Percentiles rank a stretch among this genome's conserved stretches.
phyloP scores from a whole-genome alignment of 257 asterid species.

The Ehretia macrophylla region DNA sequence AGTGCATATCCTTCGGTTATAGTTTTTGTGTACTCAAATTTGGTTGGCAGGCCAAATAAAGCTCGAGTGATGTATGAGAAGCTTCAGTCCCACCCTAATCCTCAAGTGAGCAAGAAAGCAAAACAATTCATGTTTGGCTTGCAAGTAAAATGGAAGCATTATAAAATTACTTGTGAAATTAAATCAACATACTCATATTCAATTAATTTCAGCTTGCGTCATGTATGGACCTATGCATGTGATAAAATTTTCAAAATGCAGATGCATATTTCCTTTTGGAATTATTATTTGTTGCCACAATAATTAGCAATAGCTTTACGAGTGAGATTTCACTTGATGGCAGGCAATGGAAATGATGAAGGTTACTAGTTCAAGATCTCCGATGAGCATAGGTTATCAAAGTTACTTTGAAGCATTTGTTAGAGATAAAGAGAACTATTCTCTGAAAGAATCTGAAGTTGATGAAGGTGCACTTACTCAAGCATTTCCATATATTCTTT shows the following conservation, averaged over 20 bases:
- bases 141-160: slow-evolving; percentile 43
- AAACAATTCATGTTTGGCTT: slow-evolving; percentile 60
- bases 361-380: slow-evolving; percentile 37
- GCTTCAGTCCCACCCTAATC: slow-evolving; percentile 78
- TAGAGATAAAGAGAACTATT: slow-evolving; percentile 36
- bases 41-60: slow-evolving; percentile 51
- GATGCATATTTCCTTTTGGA: not conserved
- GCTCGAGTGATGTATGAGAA: slow-evolving; percentile 87
- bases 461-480: slow-evolving; percentile 49
- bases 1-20: not conserved
- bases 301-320: not conserved
- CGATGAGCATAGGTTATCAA: slow-evolving; percentile 46
- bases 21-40: slow-evolving; percentile 4
- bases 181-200: not conserved
- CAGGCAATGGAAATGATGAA: slow-evolving; percentile 98
- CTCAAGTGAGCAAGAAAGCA: slow-evolving; percentile 79
- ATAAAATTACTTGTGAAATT: not conserved
- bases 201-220: too few species aligned
- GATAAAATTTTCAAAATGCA: not conserved
- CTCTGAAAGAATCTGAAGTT: slow-evolving; percentile 33
- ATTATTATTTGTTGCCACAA: not conserved
- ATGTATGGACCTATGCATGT: too few species aligned
- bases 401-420: slow-evolving; percentile 79
- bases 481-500: slow-evolving; percentile 54
- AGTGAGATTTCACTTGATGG: slow-evolving; percentile 3